These are phyloP conservation scores for Leucocoprinus leucothites DNA, from an alignment of 768 basidiomycete species.

Conservation along the genomic window DNA sequence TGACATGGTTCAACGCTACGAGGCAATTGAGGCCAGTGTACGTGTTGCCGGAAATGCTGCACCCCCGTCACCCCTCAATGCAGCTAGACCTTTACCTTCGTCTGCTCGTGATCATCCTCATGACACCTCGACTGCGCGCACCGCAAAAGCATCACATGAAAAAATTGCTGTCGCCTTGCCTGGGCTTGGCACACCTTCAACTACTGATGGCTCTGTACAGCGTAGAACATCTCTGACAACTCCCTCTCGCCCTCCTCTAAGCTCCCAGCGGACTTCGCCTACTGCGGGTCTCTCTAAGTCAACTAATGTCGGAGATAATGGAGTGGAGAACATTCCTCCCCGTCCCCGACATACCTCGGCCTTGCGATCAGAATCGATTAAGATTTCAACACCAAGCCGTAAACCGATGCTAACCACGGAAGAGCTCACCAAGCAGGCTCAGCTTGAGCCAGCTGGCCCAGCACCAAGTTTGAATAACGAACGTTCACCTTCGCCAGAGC, in stretches of 20 bases:
- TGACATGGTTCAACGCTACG: conserved; percentile 82
- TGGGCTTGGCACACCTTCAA: conserved; percentile 5
- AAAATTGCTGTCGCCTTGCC: conserved; percentile 6
- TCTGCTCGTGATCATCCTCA: conserved; percentile 1
- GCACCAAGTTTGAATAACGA: conserved; percentile 19
- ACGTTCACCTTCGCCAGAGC: conserved; percentile 68
- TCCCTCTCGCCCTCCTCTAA: not conserved
- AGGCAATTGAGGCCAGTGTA: conserved; percentile 46
- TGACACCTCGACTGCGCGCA: not conserved
- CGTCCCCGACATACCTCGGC: conserved; percentile 18
- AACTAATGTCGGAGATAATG: conserved; percentile 1
- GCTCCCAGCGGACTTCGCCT: not conserved
- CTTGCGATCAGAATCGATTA: conserved; percentile 10
- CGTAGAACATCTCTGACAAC: conserved; percentile 8
- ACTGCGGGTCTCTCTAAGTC: not conserved
- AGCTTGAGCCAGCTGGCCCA: conserved; percentile 16
- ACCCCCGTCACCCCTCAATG: conserved; percentile 19
- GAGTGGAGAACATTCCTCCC: conserved; percentile 18
- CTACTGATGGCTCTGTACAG: not conserved
- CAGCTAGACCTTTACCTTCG: not conserved
- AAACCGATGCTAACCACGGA: conserved; percentile 8
- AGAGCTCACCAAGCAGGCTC: conserved; percentile 20
- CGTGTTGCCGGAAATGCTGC: not conserved
- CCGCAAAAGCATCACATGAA: not conserved
- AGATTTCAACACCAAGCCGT: conserved; percentile 12